Base-by-base conservation (phyloP, 1,284 basidiomycete genomes). In the Cutaneotrichosporon cyanovorans region DNA sequence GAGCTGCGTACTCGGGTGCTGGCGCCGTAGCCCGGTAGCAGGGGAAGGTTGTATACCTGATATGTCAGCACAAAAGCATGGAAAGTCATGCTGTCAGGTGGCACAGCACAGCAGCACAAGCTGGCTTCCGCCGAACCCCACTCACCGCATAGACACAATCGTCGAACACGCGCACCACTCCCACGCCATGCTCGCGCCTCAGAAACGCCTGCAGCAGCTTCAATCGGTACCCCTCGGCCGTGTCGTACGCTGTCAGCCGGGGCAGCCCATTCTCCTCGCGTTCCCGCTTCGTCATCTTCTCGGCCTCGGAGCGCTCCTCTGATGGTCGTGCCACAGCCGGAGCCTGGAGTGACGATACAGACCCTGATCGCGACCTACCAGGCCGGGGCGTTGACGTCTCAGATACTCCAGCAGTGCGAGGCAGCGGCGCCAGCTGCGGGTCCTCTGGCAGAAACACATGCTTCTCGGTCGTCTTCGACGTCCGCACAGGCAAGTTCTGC, bases 171-270 rank as follows among this genome's bases (percentile, higher is more conserved):
- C 91, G 77, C 5, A 72, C 68, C 0, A 91, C 89, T 1, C 79
- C 77, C 10, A 93, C 89, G 44, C 91, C 92, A 65, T 96, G 92
- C 65, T 96, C 92, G 44, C 91, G 76, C 68, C 91, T 91, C 64
- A 95, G 66, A 61, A 92, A 95, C 6, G 83, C 82, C 7, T 70
- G 67, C 18, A 91, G 71, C 1, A 85, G 71, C 65, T 87, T 89
- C 78, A 87, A 83, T 58, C 81, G 82, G 65, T 90, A 83, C 2
- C 77, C 78, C 55, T 90, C 85, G 3, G 87, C 86, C 6, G 92
- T 78, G 53, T 85, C 90, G 67, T 92, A 95, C 5, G 86, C 87
- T 0, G 88, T 88, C 40, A 91, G 78, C 20, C 87, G 76, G 45
- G 80, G 81, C 63, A 81, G 83, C 1, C 86, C 83, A 10, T 82